A percentile compares a stretch with the other conserved stretches of the same genome.
Evolutionary conservation across 352 stramenopile species (phyloP).

Genomic region (Pythium chondricola): DNA sequence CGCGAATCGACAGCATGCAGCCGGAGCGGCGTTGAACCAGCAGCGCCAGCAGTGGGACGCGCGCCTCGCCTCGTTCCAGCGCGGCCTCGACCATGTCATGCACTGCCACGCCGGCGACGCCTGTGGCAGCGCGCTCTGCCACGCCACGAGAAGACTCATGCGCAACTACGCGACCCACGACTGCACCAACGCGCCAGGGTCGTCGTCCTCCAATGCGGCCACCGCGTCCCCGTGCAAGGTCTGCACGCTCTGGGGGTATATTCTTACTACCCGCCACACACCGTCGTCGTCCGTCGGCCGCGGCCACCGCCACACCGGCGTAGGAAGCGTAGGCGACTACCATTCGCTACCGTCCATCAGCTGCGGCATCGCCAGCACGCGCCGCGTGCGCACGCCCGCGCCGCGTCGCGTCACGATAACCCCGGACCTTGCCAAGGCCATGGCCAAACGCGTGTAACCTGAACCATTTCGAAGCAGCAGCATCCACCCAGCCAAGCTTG

Average conservation of each 20-base stretch:
- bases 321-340: neutral
- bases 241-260: constrained; percentile 71
- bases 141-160: constrained; percentile 62
- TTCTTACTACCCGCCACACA: constrained; percentile 23
- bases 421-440: constrained; percentile 15
- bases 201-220: neutral
- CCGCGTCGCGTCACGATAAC: constrained; percentile 10
- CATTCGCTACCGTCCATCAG: constrained; percentile 1
- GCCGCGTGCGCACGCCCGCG: neutral
- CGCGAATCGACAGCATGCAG: neutral
- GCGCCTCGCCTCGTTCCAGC: constrained; percentile 57
- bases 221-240: constrained; percentile 41
- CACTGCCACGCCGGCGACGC: constrained; percentile 39
- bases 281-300: neutral
- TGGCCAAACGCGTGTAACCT: constrained; percentile 23
- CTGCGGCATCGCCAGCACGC: constrained; percentile 1
- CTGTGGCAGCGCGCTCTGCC: constrained; percentile 64
- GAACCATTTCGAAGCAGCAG: neutral
- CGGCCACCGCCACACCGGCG: neutral
- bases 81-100: constrained; percentile 60
- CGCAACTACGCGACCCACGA: constrained; percentile 56
- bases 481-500: neutral
- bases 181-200: constrained; percentile 24
- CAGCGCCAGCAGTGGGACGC: constrained; percentile 52
- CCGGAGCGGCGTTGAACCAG: neutral